Evolutionary conservation across 1,284 basidiomycete genomes (phyloP), one percentile per base, ranked within the genome.

Genomic region (Peniophora sp.): DNA sequence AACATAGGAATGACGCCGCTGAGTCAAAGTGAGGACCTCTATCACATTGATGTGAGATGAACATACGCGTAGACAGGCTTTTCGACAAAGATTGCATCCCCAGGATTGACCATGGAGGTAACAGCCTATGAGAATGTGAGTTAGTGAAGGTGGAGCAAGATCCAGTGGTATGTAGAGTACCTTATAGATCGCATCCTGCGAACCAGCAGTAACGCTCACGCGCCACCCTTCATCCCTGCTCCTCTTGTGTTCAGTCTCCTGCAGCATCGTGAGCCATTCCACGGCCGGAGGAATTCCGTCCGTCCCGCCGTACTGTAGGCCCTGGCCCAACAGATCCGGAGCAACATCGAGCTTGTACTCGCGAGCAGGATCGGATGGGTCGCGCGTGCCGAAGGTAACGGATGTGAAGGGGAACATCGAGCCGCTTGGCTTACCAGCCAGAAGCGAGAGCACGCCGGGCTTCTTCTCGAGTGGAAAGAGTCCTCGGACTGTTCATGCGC

Each of bases 391-490:
- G 60, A 89, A 76, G 46, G 75, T 79, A 56, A 97, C 68, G 1
- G 82, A 82, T 8, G 83, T 82, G 65, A 98, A 88, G 1, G 95
- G 95, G 69, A 97, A 98, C 16, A 91, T 90, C 3, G 75, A 70
- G 17, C 86, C 78, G 63, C 96, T 96, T 22, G 96, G 96, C 68
- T 89, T 89, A 43, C 87, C 87, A 0, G 85, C 84, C 16, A 93
- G 78, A 52, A 97, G 75, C 16, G 92, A 94, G 52, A 97, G 85
- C 56, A 96, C 69, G 2, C 89, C 90, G 0, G 92, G 91, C 2
- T 69, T 75, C 20, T 70, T 69, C 67, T 97, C 94, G 44, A 92
- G 74, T 0, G 85, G 89, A 59, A 86, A 79, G 27, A 97, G 77
- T 16, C 61, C 59, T 16, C 68, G 64, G 46, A 70, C 69, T 70